Evolutionary conservation across 2,329 filamentous ascomycete species (phyloP).

Genomic region (Nigrospora osmanthi): DNA sequence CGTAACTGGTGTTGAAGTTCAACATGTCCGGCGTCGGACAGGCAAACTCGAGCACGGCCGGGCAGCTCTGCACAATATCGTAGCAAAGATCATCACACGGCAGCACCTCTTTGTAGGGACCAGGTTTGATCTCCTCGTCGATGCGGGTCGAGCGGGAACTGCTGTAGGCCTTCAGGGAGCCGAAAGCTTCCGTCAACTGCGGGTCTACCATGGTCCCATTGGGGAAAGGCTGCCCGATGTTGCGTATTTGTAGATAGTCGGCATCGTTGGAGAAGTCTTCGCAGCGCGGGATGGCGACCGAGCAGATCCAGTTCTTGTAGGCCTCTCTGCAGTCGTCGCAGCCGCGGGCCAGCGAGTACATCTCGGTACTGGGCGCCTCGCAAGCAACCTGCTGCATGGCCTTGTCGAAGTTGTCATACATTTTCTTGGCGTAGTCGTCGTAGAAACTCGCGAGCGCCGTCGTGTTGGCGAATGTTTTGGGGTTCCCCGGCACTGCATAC

Average conservation of each 20-base stretch:
- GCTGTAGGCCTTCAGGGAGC: conserved; percentile 32
- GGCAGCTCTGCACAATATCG: conserved; percentile 77
- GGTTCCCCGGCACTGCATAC: conserved; percentile 84
- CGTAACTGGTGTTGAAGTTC: conserved; percentile 41
- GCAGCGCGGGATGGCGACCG: conserved; percentile 86
- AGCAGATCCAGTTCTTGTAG: conserved; percentile 94
- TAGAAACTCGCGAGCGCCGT: conserved; percentile 63
- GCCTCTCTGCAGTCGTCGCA: conserved; percentile 71
- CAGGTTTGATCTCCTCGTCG: conserved; percentile 63
- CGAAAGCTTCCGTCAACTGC: conserved; percentile 15
- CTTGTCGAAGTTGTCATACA: conserved; percentile 73
- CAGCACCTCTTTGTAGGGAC: conserved; percentile 88
- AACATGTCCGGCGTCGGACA: conserved; percentile 51
- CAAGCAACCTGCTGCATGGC: conserved; percentile 80
- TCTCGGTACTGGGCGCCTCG: conserved; percentile 62
- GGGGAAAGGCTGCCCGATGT: conserved; percentile 61
- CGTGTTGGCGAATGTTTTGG: conserved; percentile 49
- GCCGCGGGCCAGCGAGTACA: conserved; percentile 71
- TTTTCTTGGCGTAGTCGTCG: conserved; percentile 61
- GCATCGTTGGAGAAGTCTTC: conserved; percentile 62
- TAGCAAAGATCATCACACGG: conserved; percentile 88
- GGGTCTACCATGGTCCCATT: conserved; percentile 53
- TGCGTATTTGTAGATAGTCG: conserved; percentile 56
- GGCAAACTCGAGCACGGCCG: conserved; percentile 63
- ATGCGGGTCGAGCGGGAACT: conserved; percentile 65